Percentiles rank a stretch among this genome's conserved stretches.
Conservation (phyloP, 441 rosid species). For the Flueggea neowawraea region DNA sequence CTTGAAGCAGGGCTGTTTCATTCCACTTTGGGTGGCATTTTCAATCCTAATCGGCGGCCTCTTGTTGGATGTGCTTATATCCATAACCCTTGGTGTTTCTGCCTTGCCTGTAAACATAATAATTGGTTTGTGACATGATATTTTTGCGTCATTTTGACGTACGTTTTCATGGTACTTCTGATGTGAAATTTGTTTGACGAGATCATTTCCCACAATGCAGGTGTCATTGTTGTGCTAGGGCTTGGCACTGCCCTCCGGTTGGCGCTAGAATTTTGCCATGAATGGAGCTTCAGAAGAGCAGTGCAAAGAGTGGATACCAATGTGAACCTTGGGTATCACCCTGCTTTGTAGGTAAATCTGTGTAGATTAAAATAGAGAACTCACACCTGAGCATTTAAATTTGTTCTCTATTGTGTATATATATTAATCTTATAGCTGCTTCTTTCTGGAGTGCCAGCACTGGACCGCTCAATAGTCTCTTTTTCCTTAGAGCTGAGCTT, state of each 20-base stretch:
- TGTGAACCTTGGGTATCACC: constrained; percentile 50
- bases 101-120: constrained; percentile 87
- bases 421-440: too few relatives aligned
- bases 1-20: constrained; percentile 62
- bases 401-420: too few relatives aligned
- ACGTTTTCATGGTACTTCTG: neutral
- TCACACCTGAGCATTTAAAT: constrained; percentile 6
- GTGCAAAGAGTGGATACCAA: constrained; percentile 61
- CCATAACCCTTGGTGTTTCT: constrained; percentile 79
- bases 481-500: too few relatives aligned
- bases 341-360: constrained; percentile 47
- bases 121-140: constrained; percentile 36
- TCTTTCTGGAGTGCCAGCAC: too few relatives aligned
- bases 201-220: constrained; percentile 27
- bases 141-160: neutral
- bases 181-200: neutral
- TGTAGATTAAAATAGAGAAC: constrained; percentile 9
- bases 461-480: too few relatives aligned
- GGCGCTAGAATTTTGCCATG: constrained; percentile 75
- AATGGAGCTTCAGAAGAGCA: constrained; percentile 78
- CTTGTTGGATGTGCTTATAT: constrained; percentile 80
- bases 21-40: constrained; percentile 92
- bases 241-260: constrained; percentile 83
- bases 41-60: constrained; percentile 86
- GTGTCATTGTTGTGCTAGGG: constrained; percentile 86